These are phyloP conservation scores for Pseudomonodictys pantanalensis DNA, from an alignment of 495 filamentous ascomycete genomes.

Conservation along the genomic window DNA sequence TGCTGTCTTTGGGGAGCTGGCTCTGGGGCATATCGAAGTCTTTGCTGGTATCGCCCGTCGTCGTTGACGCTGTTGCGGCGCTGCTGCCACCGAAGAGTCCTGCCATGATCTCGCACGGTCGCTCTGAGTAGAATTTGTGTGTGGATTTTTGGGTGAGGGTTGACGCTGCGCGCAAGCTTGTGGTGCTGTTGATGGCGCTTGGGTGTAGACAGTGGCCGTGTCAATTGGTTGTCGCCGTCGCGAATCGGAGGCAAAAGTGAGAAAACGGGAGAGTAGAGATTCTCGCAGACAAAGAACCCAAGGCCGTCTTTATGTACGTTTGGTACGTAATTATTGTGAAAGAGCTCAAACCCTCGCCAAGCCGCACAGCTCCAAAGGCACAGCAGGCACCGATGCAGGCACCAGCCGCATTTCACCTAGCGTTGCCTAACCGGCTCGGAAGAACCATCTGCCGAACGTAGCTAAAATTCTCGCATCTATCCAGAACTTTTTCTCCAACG, in stretches of 20 bases:
- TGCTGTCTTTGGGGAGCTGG: slow-evolving; percentile 77
- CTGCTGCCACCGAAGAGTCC: slow-evolving; percentile 62
- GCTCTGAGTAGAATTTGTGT: slow-evolving; percentile 16
- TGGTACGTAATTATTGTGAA: neutral
- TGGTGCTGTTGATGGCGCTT: too few species aligned
- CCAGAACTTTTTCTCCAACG: slow-evolving; percentile 47
- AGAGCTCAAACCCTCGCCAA: neutral
- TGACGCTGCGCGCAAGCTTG: neutral
- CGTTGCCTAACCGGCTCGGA: slow-evolving; percentile 16
- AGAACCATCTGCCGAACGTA: slow-evolving; percentile 3
- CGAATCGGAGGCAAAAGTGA: too few species aligned
- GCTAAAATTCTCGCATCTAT: neutral
- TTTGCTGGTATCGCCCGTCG: slow-evolving; percentile 84
- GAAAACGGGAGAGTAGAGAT: too few species aligned
- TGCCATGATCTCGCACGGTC: slow-evolving; percentile 50
- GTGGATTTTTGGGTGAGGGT: slow-evolving; percentile 1
- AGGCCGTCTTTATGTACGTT: neutral
- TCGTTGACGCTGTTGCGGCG: slow-evolving; percentile 56
- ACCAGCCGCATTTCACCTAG: slow-evolving; percentile 28
- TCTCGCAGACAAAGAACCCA: neutral
- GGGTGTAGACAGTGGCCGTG: too few species aligned
- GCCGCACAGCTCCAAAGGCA: neutral
- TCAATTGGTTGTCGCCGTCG: too few species aligned
- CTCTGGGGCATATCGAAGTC: slow-evolving; percentile 65
- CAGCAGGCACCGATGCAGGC: slow-evolving; percentile 4